Percentiles rank a stretch among this genome's conserved stretches.
phyloP scores from a whole-genome alignment of 768 basidiomycete genomes.

The Pisolithus sp. region DNA sequence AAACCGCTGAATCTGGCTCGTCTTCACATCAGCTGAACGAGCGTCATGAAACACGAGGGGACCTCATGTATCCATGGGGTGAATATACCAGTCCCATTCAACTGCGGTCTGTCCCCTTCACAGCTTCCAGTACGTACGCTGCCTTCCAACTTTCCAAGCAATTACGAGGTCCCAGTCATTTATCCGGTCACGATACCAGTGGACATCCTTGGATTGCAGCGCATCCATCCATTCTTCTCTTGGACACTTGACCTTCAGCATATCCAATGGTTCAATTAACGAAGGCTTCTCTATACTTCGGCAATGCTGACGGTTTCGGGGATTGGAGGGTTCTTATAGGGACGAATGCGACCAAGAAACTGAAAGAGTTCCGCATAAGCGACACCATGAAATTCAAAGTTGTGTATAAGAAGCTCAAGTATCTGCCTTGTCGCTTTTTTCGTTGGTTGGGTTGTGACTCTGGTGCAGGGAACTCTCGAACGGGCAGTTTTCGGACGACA shows the following conservation, averaged over 20 bases:
- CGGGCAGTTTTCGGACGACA: slow-evolving; percentile 63
- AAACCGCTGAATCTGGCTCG: no score
- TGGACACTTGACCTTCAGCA: slow-evolving; percentile 19
- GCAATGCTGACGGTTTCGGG: slow-evolving; percentile 54
- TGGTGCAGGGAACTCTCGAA: slow-evolving; percentile 56
- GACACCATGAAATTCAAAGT: slow-evolving; percentile 44
- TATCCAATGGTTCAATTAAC: slow-evolving; percentile 47
- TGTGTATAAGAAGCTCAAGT: slow-evolving; percentile 67
- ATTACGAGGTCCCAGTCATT: no score
- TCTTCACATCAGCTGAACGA: no score
- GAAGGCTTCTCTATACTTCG: slow-evolving; percentile 56
- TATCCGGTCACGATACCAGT: neutral
- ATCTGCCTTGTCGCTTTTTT: slow-evolving; percentile 5
- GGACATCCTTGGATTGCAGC: neutral
- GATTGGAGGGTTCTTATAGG: slow-evolving; percentile 60
- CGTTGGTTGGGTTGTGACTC: neutral
- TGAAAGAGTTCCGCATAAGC: slow-evolving; percentile 41
- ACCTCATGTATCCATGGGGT: no score
- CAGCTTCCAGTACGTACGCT: no score
- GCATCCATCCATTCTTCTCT: neutral
- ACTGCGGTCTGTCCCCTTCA: no score
- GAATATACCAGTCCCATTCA: no score
- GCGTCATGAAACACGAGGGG: no score
- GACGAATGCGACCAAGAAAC: slow-evolving; percentile 40
- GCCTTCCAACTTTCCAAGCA: no score